Conservation (phyloP, 345 rosid species). For the Turritis glabra region DNA sequence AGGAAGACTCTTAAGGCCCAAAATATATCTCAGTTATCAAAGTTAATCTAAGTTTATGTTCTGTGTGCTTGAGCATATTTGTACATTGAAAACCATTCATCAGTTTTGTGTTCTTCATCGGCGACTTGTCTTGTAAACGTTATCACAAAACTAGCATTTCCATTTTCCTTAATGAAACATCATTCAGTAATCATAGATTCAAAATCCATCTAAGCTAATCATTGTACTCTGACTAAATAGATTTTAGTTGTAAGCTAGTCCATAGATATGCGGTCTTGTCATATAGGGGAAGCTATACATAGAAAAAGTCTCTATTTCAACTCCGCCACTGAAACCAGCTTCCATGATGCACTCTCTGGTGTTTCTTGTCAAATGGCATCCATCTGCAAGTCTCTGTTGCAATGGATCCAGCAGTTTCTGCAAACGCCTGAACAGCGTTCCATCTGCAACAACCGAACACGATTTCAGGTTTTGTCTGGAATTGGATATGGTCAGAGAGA, state of each 20-base stretch:
- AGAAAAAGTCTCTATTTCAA: constrained; percentile 47
- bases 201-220: no score
- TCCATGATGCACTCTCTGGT: constrained; percentile 55
- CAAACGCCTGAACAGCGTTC: constrained; percentile 35
- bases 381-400: constrained; percentile 65
- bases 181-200: no score
- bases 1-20: neutral
- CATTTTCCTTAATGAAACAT: no score
- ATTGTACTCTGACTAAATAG: no score
- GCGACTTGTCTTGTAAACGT: neutral
- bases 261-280: constrained; percentile 65
- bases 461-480: neutral
- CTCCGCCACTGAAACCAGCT: constrained; percentile 61
- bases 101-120: no score
- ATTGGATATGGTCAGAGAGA: neutral
- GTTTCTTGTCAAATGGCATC: constrained; percentile 79
- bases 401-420: constrained; percentile 66
- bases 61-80: neutral
- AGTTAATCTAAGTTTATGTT: neutral
- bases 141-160: neutral
- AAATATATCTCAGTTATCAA: neutral
- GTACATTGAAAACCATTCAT: no score
- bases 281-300: constrained; percentile 45
- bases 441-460: constrained; percentile 27
- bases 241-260: constrained; percentile 65